Evolutionary conservation across 495 filamentous ascomycete species (phyloP).

Genomic region (Cryomyces minteri): DNA sequence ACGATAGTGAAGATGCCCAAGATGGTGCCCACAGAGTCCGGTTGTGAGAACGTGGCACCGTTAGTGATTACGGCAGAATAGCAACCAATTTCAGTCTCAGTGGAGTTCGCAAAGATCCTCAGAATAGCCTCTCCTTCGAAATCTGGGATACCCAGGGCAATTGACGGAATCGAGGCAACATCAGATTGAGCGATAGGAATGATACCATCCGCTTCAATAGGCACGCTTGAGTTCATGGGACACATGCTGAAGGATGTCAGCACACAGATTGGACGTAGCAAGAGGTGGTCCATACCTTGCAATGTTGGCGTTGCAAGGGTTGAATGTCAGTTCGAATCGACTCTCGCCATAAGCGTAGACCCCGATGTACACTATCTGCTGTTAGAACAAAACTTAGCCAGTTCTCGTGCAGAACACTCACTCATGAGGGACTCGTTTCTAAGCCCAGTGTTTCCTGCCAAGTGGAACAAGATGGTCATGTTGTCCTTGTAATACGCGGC

Average conservation of each 20-base stretch:
- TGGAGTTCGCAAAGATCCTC: constrained; percentile 47
- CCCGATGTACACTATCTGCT: constrained; percentile 22
- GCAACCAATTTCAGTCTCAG: constrained; percentile 44
- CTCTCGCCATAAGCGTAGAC: constrained; percentile 39
- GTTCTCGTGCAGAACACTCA: constrained; percentile 5
- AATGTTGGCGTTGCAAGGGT: constrained; percentile 52
- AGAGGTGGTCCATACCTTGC: constrained; percentile 25
- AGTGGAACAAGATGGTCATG: constrained; percentile 49
- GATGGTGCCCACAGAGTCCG: constrained; percentile 36
- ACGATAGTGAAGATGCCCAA: constrained; percentile 42
- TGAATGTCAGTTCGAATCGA: constrained; percentile 45
- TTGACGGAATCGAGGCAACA: constrained; percentile 37
- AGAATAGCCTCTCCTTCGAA: constrained; percentile 51
- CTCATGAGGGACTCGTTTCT: constrained; percentile 48
- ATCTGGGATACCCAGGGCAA: constrained; percentile 49
- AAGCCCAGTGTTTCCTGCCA: constrained; percentile 43
- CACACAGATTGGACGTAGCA: not conserved
- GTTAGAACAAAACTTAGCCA: constrained; percentile 1
- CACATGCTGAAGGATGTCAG: constrained; percentile 30
- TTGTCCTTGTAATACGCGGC: constrained; percentile 60
- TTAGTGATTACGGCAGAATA: constrained; percentile 51
- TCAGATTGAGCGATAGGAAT: constrained; percentile 39
- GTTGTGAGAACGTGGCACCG: constrained; percentile 45
- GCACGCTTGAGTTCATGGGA: constrained; percentile 37
- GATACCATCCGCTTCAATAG: constrained; percentile 37